Percentiles rank a stretch among this genome's conserved stretches.
Evolutionary conservation across 2,329 filamentous ascomycete species (phyloP).

Genomic region (Fusarium sp.): DNA sequence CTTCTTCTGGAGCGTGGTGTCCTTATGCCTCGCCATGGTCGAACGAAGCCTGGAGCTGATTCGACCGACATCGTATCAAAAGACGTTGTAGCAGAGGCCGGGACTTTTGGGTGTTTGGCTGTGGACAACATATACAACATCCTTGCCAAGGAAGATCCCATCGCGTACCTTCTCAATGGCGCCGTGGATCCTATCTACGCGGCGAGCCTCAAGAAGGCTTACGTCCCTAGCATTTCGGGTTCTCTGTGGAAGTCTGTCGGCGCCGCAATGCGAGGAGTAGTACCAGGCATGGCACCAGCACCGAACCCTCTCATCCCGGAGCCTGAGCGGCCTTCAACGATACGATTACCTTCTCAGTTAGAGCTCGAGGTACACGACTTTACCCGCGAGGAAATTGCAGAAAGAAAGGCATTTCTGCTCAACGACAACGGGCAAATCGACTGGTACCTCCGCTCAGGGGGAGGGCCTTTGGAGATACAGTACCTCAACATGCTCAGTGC

Average conservation of each 20-base stretch:
- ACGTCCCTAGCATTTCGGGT: conserved; percentile 78
- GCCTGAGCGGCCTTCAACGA: conserved; percentile 53
- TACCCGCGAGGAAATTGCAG: conserved; percentile 88
- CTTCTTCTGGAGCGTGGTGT: conserved; percentile 80
- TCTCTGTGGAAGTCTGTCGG: conserved; percentile 74
- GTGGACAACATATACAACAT: conserved; percentile 98
- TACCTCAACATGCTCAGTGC: conserved; percentile 98
- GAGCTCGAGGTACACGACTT: conserved; percentile 98
- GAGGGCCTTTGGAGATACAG: conserved; percentile 91
- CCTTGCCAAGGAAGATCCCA: conserved; percentile 76
- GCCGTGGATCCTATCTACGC: conserved; percentile 87
- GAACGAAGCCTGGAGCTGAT: conserved; percentile 80
- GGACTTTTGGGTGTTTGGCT: conserved; percentile 88
- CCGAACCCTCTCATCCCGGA: conserved; percentile 47
- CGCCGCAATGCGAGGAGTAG: conserved; percentile 70
- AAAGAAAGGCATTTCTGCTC: conserved; percentile 85
- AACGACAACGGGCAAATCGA: conserved; percentile 99
- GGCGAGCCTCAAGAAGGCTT: conserved; percentile 78
- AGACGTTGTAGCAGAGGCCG: conserved; percentile 79
- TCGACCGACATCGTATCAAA: conserved; percentile 66
- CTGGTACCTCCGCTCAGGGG: conserved; percentile 84
- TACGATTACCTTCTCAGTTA: conserved; percentile 72
- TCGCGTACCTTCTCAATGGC: conserved; percentile 92
- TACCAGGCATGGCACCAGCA: conserved; percentile 62
- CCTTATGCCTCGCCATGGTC: conserved; percentile 80